Evolutionary conservation across 1,284 basidiomycete genomes (phyloP).

Genomic region (Porphyrellus sp.): DNA sequence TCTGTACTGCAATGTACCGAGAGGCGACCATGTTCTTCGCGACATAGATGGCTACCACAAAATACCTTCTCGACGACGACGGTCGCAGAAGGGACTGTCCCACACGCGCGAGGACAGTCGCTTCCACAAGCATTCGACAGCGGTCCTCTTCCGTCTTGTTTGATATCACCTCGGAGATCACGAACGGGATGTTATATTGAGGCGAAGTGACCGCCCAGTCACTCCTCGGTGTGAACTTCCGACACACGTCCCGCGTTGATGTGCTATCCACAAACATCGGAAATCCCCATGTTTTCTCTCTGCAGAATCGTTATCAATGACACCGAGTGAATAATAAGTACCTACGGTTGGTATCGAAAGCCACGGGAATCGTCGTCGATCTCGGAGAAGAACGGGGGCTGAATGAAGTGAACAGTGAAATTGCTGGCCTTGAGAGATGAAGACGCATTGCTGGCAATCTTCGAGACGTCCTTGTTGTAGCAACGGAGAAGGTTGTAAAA

Average conservation of each 20-base stretch:
- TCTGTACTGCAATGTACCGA: constrained; percentile 7
- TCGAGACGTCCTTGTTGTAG: not conserved
- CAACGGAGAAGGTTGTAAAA: constrained; percentile 5
- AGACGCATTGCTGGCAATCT: fast-evolving
- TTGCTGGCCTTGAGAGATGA: constrained; percentile 4
- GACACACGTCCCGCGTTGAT: not conserved
- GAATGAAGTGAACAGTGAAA: constrained; percentile 4
- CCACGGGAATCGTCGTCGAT: not conserved
- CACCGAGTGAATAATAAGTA: fast-evolving
- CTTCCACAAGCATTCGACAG: not conserved
- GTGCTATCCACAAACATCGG: not conserved
- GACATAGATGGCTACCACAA: constrained; percentile 1
- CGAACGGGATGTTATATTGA: not conserved
- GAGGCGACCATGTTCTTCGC: not conserved
- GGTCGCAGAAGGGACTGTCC: not conserved
- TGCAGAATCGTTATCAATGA: not conserved
- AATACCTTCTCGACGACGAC: not conserved
- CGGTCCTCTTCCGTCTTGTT: not conserved
- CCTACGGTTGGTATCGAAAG: not conserved
- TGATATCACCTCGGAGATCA: constrained; percentile 6
- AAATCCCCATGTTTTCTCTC: constrained; percentile 1
- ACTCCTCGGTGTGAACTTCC: not conserved
- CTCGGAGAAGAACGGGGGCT: constrained; percentile 2
- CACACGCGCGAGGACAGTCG: not conserved
- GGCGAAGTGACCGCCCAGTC: not conserved